Evolutionary conservation across 148 eudicot species (phyloP), one percentile per base, ranked within the genome.

Genomic region (Salicornia ramosissima): DNA sequence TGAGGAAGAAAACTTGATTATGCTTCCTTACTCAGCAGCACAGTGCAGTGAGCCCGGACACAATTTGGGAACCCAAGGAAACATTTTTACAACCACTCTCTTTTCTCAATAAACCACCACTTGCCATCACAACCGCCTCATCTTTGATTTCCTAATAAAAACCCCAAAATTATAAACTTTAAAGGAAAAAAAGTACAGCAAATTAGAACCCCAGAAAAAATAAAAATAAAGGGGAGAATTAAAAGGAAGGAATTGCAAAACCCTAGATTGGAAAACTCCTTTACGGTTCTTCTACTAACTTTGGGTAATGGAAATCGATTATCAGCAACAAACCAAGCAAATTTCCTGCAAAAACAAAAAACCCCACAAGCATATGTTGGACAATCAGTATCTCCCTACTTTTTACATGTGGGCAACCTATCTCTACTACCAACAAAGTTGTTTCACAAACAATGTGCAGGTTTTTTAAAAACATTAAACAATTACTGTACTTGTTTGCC

Each of bases 11-110:
- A 69, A 69, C 26, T 53, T 73, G 68, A 60, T 54, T 77, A 70
- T 86, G 87, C 83, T 84, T 74, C 90, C 90, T 72, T 58, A 76
- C 80, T 83, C 13, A 81, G 85, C 57, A 77, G 80, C 90, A 86
- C 60, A 78, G 75, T 76, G 82, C 95, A 84, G 77, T 64, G 76
- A 81, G 33, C 71, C 80, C 83, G 85, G 83, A 68, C 78, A 75
- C 68, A 73, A 71, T 69, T 65, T 69, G 78, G 73, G 65, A 75
- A 36, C 61, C 73, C 75, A 50, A 80, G 77, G 79, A 77, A 71
- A 81, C 83, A 88, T 58, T 64, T 77, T 60, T 62, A 75, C 71
- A 76, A 47, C 82, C 53, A 24, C 64, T 64, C 67, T 50, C 72
- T 68, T 73, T 77, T 67, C 64, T 78, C 73, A 68, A 56, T 12